These are phyloP conservation scores for Gossypium thurberi DNA, from an alignment of 345 rosid genomes.

Conservation along the genomic window DNA sequence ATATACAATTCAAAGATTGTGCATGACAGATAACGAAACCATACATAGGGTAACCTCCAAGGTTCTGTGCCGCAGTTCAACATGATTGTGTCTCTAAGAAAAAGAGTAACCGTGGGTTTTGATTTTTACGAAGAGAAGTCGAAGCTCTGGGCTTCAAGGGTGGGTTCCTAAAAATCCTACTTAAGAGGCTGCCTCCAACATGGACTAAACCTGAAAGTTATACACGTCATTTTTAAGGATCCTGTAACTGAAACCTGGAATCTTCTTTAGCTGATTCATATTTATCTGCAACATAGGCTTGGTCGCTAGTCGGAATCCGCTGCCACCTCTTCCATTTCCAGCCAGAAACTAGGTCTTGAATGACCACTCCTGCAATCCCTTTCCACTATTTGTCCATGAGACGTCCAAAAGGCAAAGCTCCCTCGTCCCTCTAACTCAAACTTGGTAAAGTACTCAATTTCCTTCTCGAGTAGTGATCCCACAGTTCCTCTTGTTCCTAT, in stretches of 20 bases:
- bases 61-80: neutral
- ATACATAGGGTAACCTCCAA: too few relatives aligned
- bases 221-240: slow-evolving; percentile 46
- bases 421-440: slow-evolving; percentile 20
- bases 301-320: slow-evolving; percentile 25
- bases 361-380: slow-evolving; percentile 22
- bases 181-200: neutral
- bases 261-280: slow-evolving; percentile 19
- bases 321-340: slow-evolving; percentile 49
- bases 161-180: neutral
- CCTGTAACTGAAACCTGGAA: slow-evolving; percentile 45
- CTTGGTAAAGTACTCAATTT: slow-evolving; percentile 60
- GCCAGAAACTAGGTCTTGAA: slow-evolving; percentile 34
- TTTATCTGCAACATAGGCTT: slow-evolving; percentile 38
- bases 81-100: neutral
- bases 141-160: neutral
- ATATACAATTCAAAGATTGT: neutral
- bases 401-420: slow-evolving; percentile 18
- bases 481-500: slow-evolving; percentile 78
- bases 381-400: slow-evolving; percentile 19
- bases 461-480: slow-evolving; percentile 68
- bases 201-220: slow-evolving; percentile 18
- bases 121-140: too few relatives aligned
- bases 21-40: too few relatives aligned
- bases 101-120: too few relatives aligned